Evolutionary conservation across 2,329 filamentous ascomycete species (phyloP).

Genomic region (Microascus cirrosus): DNA sequence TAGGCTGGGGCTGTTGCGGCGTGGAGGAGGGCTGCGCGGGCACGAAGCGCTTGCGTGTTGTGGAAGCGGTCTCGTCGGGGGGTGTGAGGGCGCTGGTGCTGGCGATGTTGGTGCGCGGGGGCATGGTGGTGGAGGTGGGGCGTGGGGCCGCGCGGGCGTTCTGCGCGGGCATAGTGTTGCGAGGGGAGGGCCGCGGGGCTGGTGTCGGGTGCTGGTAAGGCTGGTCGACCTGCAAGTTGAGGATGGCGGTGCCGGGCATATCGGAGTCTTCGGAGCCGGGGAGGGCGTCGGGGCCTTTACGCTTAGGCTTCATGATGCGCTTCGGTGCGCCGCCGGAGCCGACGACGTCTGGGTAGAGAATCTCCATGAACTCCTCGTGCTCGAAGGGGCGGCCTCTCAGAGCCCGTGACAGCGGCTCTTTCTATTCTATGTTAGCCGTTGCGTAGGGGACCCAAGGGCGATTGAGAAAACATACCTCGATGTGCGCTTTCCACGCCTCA

Average conservation of each 20-base stretch:
- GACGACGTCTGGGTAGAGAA: slow-evolving; percentile 48
- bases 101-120: slow-evolving; percentile 24
- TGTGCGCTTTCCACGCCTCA: slow-evolving; percentile 44
- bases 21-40: slow-evolving; percentile 9
- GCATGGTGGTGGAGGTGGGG: slow-evolving; percentile 22
- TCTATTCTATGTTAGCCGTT: slow-evolving; percentile 20
- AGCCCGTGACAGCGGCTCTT: slow-evolving; percentile 46
- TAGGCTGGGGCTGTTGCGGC: slow-evolving; percentile 9
- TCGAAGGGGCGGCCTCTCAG: slow-evolving; percentile 47
- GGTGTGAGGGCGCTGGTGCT: slow-evolving; percentile 39
- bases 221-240: slow-evolving; percentile 29
- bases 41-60: slow-evolving; percentile 27
- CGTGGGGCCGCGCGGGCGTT: slow-evolving; percentile 7
- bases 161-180: not conserved
- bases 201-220: slow-evolving; percentile 9
- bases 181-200: slow-evolving; percentile 13
- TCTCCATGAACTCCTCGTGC: slow-evolving; percentile 49
- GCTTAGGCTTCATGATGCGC: slow-evolving; percentile 43
- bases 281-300: slow-evolving; percentile 34
- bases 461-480: slow-evolving; percentile 32
- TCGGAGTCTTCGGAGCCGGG: slow-evolving; percentile 31
- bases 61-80: slow-evolving; percentile 36
- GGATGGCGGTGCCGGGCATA: slow-evolving; percentile 33
- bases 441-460: too few species aligned
- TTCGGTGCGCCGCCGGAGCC: slow-evolving; percentile 49